These are phyloP conservation scores for Aureobasidium mangrovei DNA, from an alignment of 2,329 filamentous ascomycete genomes.

Conservation along the genomic window DNA sequence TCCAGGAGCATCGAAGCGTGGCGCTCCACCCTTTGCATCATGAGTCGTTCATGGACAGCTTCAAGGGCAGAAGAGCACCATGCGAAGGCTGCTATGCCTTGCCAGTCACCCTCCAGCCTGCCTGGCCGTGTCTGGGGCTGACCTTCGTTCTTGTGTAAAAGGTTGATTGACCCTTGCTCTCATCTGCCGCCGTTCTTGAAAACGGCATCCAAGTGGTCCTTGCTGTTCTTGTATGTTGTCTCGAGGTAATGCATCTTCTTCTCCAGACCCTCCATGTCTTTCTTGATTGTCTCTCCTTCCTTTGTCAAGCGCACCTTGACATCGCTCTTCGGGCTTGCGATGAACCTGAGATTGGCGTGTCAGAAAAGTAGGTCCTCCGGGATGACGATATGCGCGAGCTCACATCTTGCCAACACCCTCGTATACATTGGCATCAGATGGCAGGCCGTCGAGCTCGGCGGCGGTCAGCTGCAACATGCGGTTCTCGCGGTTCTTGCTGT, in stretches of 20 bases:
- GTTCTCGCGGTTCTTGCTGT: slow-evolving; percentile 76
- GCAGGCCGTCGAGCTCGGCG: slow-evolving; percentile 70
- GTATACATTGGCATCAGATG: slow-evolving; percentile 70
- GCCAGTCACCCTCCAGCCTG: no score
- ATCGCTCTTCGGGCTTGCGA: slow-evolving; percentile 61
- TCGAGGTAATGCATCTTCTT: slow-evolving; percentile 91
- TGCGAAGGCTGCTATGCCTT: no score
- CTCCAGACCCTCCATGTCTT: slow-evolving; percentile 69
- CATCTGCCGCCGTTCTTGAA: slow-evolving; percentile 43
- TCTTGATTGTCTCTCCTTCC: slow-evolving; percentile 66
- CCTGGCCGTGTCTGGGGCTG: no score
- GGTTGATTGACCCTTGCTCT: neutral
- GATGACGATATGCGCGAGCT: slow-evolving; percentile 24
- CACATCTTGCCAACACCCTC: slow-evolving; percentile 98
- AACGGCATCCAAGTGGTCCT: slow-evolving; percentile 83
- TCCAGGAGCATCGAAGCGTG: no score
- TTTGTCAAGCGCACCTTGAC: slow-evolving; percentile 67
- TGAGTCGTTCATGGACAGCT: no score
- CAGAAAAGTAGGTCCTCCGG: neutral
- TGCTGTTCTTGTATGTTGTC: slow-evolving; percentile 90
- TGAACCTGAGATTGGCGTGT: slow-evolving; percentile 57
- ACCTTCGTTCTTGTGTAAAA: no score
- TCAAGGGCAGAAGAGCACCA: no score
- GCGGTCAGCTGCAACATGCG: slow-evolving; percentile 81
- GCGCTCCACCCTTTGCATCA: no score